These are phyloP conservation scores for Candida albicans DNA, from an alignment of 1,139 yeast species.

Conservation along the genomic window DNA sequence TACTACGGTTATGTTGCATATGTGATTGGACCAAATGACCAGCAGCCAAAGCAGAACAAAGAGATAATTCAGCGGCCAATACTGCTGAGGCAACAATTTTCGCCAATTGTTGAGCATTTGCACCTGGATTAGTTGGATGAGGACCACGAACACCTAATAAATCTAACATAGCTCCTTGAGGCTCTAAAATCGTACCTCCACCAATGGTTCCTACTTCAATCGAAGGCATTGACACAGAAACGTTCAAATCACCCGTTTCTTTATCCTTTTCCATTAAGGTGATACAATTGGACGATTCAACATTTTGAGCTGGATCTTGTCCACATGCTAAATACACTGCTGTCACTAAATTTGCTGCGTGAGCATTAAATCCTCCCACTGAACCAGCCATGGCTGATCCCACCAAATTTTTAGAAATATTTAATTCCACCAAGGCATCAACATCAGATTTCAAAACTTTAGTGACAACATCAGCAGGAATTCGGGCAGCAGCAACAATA, in stretches of 20 bases:
- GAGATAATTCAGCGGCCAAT: conserved; percentile 92
- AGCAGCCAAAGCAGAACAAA: conserved; percentile 94
- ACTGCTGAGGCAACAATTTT: conserved; percentile 92
- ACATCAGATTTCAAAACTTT: conserved; percentile 89
- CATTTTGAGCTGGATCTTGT: conserved; percentile 98
- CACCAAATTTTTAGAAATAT: conserved; percentile 81
- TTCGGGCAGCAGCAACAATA: conserved; percentile 94
- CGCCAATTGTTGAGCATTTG: conserved; percentile 94
- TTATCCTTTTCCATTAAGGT: conserved; percentile 77
- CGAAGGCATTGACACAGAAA: conserved; percentile 97
- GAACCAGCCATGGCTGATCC: conserved; percentile 99
- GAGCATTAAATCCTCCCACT: conserved; percentile 97
- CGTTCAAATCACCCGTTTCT: conserved; percentile 75
- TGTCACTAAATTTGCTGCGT: conserved; percentile 93
- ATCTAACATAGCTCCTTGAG: conserved; percentile 96
- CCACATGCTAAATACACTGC: conserved; percentile 95
- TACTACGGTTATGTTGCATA: conserved; percentile 90
- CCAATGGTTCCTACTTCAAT: conserved; percentile 99
- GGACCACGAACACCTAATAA: conserved; percentile 95
- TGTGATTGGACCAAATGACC: conserved; percentile 98
- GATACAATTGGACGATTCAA: conserved; percentile 95
- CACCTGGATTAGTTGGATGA: conserved; percentile 90
- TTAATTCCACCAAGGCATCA: conserved; percentile 86
- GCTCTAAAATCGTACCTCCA: conserved; percentile 96
- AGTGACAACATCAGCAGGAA: conserved; percentile 78